Base-by-base conservation (phyloP, 78 protist genomes). In the Dictyostelium capitatum region DNA sequence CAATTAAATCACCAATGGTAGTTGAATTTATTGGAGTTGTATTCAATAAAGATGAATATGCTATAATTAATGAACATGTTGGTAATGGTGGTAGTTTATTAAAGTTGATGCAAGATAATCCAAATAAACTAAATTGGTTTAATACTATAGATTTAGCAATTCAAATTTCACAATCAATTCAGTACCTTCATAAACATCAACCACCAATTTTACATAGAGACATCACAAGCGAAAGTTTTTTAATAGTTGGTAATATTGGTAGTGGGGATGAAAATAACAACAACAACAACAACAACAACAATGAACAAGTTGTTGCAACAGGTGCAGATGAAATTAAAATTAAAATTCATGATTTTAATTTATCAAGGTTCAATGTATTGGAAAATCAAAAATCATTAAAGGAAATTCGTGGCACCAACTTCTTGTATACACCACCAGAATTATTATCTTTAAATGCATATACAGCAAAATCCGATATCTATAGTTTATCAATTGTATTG, bases 401-500 rank as follows among this genome's bases (percentile, higher is more conserved):
- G 20, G 78, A 78, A 17, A 87, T 87, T 19, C 59, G 50, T 32
- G 43, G 43, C 43, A 84, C 80, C 4, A 64, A 64, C 30, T 87
- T 50, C 28, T 47, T 87, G 17, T 87, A 87, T 51, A 62, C 93
- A 62, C 93, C 93, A 65, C 93, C 93, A 25, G 93, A 87, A 9
- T 37, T 87, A 14, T 15, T 74, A 20, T 59, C 74, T 4, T 67
- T 75, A 43, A 48, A 30, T 20, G 23, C 81, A 28, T 90, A 28
- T 32, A 51, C 80, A 47, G 1, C 50, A 10, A 81, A 90, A 69
- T 81, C 95, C 0, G 95, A 90, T 90, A 56, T 90, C 17, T 90
- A 90, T 53, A 82, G 91, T 67, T 79, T 51, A 47, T 48, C 91
- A 15, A 90, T 90, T 64, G 95, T 90, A 6, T 28, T 90, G 2